Evolutionary conservation across 345 rosid species (phyloP).

Genomic region (Mercurialis annua): DNA sequence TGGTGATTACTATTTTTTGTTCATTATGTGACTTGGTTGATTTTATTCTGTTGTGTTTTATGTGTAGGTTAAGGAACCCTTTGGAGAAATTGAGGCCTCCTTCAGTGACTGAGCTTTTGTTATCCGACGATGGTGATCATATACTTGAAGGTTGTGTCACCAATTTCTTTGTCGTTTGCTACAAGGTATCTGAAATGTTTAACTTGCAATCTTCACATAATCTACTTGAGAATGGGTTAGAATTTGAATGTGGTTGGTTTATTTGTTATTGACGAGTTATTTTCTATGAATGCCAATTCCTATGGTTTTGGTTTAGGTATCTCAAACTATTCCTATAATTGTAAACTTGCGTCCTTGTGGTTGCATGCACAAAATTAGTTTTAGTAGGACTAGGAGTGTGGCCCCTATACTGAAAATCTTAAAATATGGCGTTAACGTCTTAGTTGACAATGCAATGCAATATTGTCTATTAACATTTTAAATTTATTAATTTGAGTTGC

Average conservation of each 20-base stretch:
- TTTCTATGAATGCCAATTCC: too few relatives aligned
- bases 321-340: too few relatives aligned
- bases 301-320: too few relatives aligned
- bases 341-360: neutral
- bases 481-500: too few relatives aligned
- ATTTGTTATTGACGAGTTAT: neutral
- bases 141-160: constrained; percentile 78
- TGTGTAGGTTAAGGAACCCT: constrained; percentile 65
- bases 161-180: constrained; percentile 63
- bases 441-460: neutral
- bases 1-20: too few relatives aligned
- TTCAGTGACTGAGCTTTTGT: constrained; percentile 62
- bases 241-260: neutral
- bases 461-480: too few relatives aligned
- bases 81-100: constrained; percentile 78
- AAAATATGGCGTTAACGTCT: neutral
- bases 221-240: neutral
- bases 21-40: too few relatives aligned
- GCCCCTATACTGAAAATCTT: neutral
- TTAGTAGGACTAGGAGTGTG: neutral
- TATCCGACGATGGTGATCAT: constrained; percentile 82
- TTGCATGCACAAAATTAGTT: neutral
- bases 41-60: constrained; percentile 14
- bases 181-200: constrained; percentile 40
- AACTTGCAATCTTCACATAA: neutral